Conservation (phyloP, 2,329 filamentous ascomycete species). For the Rhynchosporium agropyri region DNA sequence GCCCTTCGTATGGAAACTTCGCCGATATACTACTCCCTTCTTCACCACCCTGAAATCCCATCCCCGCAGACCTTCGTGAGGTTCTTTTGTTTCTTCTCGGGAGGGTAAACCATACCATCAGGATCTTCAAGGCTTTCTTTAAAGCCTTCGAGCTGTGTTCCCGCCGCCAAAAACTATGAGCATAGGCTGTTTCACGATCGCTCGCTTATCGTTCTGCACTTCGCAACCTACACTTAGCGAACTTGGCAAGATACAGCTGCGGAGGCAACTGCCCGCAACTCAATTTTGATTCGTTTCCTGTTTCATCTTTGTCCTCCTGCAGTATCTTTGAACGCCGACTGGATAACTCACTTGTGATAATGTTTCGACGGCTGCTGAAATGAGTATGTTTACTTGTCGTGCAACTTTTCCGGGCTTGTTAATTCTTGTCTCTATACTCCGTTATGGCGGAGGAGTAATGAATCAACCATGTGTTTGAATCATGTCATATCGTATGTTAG, state of each 20-base stretch:
- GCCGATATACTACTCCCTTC: too few species aligned
- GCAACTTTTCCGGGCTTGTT: neutral
- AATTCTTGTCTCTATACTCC: neutral
- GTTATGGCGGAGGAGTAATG: too few species aligned
- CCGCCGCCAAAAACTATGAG: conserved; percentile 10
- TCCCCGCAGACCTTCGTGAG: too few species aligned
- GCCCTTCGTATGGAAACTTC: too few species aligned
- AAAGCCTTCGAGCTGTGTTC: neutral
- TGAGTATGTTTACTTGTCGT: too few species aligned
- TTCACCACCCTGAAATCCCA: too few species aligned
- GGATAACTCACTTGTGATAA: neutral
- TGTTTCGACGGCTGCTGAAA: neutral
- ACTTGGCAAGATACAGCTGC: too few species aligned
- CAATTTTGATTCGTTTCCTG: neutral
- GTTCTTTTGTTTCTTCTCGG: too few species aligned
- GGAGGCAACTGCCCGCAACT: neutral
- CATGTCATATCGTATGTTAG: neutral
- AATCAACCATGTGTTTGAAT: neutral
- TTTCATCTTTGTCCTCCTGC: conserved; percentile 7
- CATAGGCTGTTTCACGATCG: neutral
- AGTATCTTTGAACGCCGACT: too few species aligned
- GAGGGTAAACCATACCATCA: too few species aligned
- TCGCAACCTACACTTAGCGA: neutral
- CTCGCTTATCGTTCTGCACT: conserved; percentile 11
- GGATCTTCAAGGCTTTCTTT: too few species aligned